These are phyloP conservation scores for Coccomyxa subellipsoidea DNA, from an alignment of 163 green algal genomes.

Conservation along the genomic window DNA sequence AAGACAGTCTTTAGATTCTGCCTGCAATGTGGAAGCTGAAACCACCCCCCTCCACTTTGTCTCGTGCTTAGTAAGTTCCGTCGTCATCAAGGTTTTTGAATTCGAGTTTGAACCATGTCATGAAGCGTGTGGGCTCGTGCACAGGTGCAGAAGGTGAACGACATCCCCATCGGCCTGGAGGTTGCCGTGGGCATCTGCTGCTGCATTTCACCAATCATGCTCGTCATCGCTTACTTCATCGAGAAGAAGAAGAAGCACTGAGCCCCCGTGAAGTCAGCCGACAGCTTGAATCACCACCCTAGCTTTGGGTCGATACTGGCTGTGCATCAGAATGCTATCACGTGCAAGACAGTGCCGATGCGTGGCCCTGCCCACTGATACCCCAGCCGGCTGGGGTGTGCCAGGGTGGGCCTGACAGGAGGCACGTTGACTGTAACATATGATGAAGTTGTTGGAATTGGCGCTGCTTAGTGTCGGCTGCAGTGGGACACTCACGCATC, in stretches of 20 bases:
- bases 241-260: neutral
- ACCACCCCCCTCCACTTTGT: neutral
- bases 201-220: neutral
- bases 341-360: too few relatives aligned
- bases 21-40: too few relatives aligned
- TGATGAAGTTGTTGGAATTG: too few relatives aligned
- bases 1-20: too few relatives aligned
- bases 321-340: too few relatives aligned
- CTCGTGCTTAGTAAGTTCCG: neutral
- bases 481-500: too few relatives aligned
- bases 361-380: too few relatives aligned
- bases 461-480: too few relatives aligned
- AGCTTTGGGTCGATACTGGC: too few relatives aligned
- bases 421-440: neutral
- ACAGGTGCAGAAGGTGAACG: conserved; percentile 1
- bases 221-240: neutral
- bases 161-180: neutral
- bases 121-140: neutral
- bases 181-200: neutral
- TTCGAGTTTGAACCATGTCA: neutral
- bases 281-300: too few relatives aligned
- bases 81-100: neutral
- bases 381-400: neutral
- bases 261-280: too few relatives aligned
- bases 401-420: neutral